These are phyloP conservation scores for Protomyces arabidopsidicola DNA, from an alignment of 1,139 yeast species.

Conservation along the genomic window DNA sequence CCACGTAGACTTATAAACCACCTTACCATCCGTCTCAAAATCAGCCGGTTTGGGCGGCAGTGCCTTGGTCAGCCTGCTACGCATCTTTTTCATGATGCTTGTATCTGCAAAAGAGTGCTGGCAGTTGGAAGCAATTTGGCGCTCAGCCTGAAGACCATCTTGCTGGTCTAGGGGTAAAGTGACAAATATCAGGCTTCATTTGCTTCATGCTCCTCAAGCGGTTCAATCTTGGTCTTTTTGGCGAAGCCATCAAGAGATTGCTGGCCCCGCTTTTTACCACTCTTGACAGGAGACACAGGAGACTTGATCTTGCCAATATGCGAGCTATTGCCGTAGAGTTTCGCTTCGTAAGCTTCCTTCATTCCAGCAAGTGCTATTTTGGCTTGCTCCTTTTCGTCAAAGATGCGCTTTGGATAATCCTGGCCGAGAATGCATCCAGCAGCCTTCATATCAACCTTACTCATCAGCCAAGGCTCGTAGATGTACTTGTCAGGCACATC, in stretches of 20 bases:
- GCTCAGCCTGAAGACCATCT: background rate
- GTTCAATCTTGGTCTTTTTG: constrained; percentile 10
- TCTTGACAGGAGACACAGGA: background rate
- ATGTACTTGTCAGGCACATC: constrained; percentile 26
- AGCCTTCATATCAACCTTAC: constrained; percentile 7
- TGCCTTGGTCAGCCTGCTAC: background rate
- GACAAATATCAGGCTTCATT: constrained; percentile 7
- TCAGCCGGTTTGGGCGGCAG: background rate
- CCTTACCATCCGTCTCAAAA: background rate
- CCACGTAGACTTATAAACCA: background rate
- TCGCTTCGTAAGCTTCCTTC: constrained; percentile 19
- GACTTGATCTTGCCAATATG: background rate
- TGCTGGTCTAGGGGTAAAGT: background rate
- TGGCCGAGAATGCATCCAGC: constrained; percentile 15
- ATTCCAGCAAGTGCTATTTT: constrained; percentile 16
- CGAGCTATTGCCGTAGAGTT: constrained; percentile 10
- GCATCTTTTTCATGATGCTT: background rate
- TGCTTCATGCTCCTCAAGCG: constrained; percentile 13
- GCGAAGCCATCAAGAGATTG: constrained; percentile 12
- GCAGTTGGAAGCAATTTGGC: too few species aligned
- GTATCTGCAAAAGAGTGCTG: background rate
- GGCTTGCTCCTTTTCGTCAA: constrained; percentile 19
- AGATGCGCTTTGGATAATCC: constrained; percentile 19
- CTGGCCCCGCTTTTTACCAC: constrained; percentile 11
- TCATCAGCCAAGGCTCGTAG: constrained; percentile 25